Evolutionary conservation across 2,329 filamentous ascomycete genomes (phyloP), one percentile per base, ranked within the genome.

Genomic region (Fusarium tuaranense): DNA sequence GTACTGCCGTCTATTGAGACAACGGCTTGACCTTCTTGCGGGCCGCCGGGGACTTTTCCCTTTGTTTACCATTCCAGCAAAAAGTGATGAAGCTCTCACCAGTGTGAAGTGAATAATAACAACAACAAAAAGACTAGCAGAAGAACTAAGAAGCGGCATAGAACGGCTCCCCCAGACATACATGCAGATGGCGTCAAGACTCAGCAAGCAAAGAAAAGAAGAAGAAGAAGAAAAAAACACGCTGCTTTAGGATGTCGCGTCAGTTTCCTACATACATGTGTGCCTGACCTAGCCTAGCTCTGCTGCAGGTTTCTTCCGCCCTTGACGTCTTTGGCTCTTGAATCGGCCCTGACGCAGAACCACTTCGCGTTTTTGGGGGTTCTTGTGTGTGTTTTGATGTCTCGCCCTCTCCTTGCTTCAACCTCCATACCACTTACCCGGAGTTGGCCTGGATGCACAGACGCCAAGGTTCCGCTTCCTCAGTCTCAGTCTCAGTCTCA

Each of bases 321-420:
- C 73, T 75, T 75, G 73, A 75, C 64, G 64, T 69, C 58, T 60
- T 62, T 30, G 51, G 53, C 55, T 64, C 65, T 71, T 53, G 46
- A 55, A 60, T 63, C 76, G 51, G 55, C 48, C 63, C 55, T 67
- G 63, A 62, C 59, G 63, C 62, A 72, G 61, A 46, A 51, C 46
- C 65, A 46, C 58, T 22, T 60, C 46, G 22, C 30, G 53, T 59
- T 34, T 62, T 68, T 51, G 25, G 60, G 57, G 25, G 60, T 65
- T 60, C 72, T 70, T 76, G 53, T 69, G 63, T 72, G 68, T 74
- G 65, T 75, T 74, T 71, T 77, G 57, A 72, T 77, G 75, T 75
- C 73, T 76, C 62, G 66, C 73, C 48, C 39, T 73, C 76, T 78
- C 76, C 76, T 78, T 78, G 73, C 76, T 70, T 78, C 65, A 61